A percentile compares a stretch with the other conserved stretches of the same genome.
These are phyloP conservation scores for Colletotrichum tropicicola DNA, from an alignment of 2,329 filamentous ascomycete species.

Conservation along the genomic window DNA sequence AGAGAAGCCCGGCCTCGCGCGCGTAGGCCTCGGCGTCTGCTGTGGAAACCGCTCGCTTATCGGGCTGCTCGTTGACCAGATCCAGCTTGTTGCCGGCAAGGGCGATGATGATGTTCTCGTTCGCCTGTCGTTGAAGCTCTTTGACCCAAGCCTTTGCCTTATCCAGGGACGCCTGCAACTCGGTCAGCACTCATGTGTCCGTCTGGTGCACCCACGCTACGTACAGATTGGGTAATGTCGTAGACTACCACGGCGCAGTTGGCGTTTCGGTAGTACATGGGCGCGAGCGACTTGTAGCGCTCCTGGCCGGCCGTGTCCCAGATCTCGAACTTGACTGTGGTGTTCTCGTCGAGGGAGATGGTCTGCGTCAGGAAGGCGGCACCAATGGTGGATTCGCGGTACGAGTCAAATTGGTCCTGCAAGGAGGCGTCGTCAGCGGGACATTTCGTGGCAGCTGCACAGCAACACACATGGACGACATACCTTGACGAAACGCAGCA, in stretches of 20 bases:
- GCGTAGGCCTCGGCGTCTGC: slow-evolving; percentile 96
- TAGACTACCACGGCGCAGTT: slow-evolving; percentile 99
- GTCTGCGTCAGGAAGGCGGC: slow-evolving; percentile 99
- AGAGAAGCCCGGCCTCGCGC: slow-evolving; percentile 89
- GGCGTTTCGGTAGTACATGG: slow-evolving; percentile 99
- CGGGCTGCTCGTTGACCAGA: slow-evolving; percentile 91
- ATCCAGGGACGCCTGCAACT: slow-evolving; percentile 84
- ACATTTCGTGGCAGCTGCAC: neutral
- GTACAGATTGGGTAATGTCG: slow-evolving; percentile 98
- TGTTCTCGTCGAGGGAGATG: slow-evolving; percentile 96
- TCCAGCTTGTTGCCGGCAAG: slow-evolving; percentile 98
- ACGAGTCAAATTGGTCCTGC: slow-evolving; percentile 97
- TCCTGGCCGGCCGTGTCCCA: slow-evolving; percentile 99
- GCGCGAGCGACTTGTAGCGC: slow-evolving; percentile 97
- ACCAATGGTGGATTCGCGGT: slow-evolving; percentile 97
- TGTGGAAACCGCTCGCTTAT: slow-evolving; percentile 91
- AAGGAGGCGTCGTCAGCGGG: slow-evolving; percentile 9
- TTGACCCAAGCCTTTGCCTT: slow-evolving; percentile 99
- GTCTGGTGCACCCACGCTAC: slow-evolving; percentile 41
- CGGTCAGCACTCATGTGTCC: slow-evolving; percentile 34
- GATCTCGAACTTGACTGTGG: slow-evolving; percentile 99
- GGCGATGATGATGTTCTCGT: slow-evolving; percentile 99
- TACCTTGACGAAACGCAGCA: slow-evolving; percentile 98
- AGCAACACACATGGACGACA: slow-evolving; percentile 35
- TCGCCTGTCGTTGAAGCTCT: slow-evolving; percentile 97